These are phyloP conservation scores for Colletotrichum cuscutae DNA, from an alignment of 2,329 filamentous ascomycete genomes.

Conservation along the genomic window DNA sequence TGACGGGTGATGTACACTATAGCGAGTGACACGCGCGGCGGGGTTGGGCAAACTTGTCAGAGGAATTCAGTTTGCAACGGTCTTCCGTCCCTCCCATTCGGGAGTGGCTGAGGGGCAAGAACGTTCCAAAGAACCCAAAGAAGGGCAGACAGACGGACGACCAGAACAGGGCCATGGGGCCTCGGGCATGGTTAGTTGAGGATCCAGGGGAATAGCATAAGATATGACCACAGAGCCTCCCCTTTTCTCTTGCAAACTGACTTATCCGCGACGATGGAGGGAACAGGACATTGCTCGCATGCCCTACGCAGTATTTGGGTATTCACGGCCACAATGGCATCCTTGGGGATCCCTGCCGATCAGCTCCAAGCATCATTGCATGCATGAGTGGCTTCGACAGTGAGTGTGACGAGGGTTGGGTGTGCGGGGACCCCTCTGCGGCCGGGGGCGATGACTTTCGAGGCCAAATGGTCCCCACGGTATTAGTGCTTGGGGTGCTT, in stretches of 20 bases:
- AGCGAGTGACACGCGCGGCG: background rate
- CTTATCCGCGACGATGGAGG: conserved; percentile 30
- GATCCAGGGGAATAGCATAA: conserved; percentile 25
- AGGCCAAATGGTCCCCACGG: background rate
- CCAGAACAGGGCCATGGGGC: conserved; percentile 1
- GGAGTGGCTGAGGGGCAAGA: conserved; percentile 22
- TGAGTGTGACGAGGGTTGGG: conserved; percentile 31
- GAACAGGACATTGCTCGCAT: conserved; percentile 8
- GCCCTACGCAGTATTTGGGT: conserved; percentile 18
- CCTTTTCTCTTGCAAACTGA: conserved; percentile 26
- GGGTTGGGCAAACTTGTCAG: background rate
- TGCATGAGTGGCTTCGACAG: conserved; percentile 31
- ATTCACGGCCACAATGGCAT: conserved; percentile 14
- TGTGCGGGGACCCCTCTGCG: conserved; percentile 3
- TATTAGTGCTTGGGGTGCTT: background rate
- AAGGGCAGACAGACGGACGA: conserved; percentile 1
- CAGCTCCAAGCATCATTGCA: conserved; percentile 32
- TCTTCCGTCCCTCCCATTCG: background rate
- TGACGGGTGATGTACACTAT: conserved; percentile 14
- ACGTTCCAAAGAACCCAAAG: conserved; percentile 29
- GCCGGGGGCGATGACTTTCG: background rate
- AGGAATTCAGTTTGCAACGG: background rate
- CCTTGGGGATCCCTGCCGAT: conserved; percentile 32
- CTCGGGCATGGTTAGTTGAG: conserved; percentile 6
- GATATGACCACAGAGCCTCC: conserved; percentile 11